Evolutionary conservation across 306 rosid species (phyloP), one percentile per base, ranked within the genome.

Genomic region (Rubus idaeus): DNA sequence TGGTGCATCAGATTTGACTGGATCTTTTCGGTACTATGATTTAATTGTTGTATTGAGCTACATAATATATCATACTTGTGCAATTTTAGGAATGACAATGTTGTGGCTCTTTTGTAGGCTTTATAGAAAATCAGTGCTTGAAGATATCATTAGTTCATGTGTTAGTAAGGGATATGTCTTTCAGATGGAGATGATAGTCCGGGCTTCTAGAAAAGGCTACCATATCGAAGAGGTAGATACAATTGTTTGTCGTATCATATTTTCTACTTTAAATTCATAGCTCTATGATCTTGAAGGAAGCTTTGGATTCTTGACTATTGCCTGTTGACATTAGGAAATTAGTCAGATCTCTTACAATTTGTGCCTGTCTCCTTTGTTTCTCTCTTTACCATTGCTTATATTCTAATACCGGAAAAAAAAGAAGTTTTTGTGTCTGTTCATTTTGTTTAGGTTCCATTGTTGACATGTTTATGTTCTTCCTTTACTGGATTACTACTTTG

Each of bases 161-260:
- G 97, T 95, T 71, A 95, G 97, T 68, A 95, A 95, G 84, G 98
- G 97, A 75, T 95, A 92, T 50, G 98, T 95, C 76, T 95, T 95
- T 81, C 98, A 95, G 85, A 95, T 95, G 98, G 98, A 95, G 88
- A 95, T 92, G 93, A 95, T 95, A 77, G 98, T 95, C 52, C 87
- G 97, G 14, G 98, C 98, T 87, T 88, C 97, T 66, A 90, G 98
- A 86, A 92, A 95, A 83, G 87, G 92, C 58, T 92, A 90, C 83
- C 91, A 82, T 75, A 95, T 95, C 77, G 91, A 90, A 86, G 98
- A 95, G 97, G 98, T 92, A 84, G 92, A 96, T 92, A 80, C 45
- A 73, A 61, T 64, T 75, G 40, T 20, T n/a, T 74, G 75, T 76
- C 18, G 35, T 30, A 30, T 30, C 2, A 30, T 30, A 30, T 1